Base-by-base conservation (phyloP, 805 yeast genomes). In the Ogataea polymorpha region DNA sequence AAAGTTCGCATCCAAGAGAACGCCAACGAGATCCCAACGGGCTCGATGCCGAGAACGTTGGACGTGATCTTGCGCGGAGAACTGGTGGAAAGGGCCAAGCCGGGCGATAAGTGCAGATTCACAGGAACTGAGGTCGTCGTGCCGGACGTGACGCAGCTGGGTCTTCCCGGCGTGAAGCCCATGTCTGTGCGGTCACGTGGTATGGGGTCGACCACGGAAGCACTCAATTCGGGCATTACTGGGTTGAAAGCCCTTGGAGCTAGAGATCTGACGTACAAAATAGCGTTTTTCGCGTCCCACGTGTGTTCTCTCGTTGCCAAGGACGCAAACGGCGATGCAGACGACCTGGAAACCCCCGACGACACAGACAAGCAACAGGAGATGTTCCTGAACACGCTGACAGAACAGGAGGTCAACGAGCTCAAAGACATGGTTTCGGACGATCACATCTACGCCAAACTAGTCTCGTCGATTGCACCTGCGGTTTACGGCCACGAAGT, bases 41-140 rank as follows among this genome's bases (percentile, higher is more conserved):
- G 99, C 21, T 89, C 97, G 3, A 91, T 91, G 99, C 99, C 99
- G 18, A 79, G 99, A 62, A 91, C 96, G 1, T 65, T 91, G 55
- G 99, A 91, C 61, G 91, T 91, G 17, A 85, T 91, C 37, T 66
- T 91, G 44, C 74, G 99, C 54, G 98, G 98, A 37, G 97, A 91
- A 52, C 74, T 88, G 39, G 98, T 93, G 7, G 99, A 91, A 59
- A 74, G 89, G 50, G 97, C 97, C 3, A 93, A 91, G 63, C 97
- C 99, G 1, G 99, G 99, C 51, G 98, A 91, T 64, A 85, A 87
- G 61, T 86, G 96, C 66, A 79, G 80, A 51, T 89, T 93, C 62
- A 87, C 96, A 0, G 99, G 99, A 33, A 83, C 96, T 1, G 93
- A 89, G 59, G 88, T 93, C 44, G 98, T 90, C 7, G 79, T 91